These are phyloP conservation scores for Coleophoma eucalyptorum DNA, from an alignment of 2,329 filamentous ascomycete genomes.

Conservation along the genomic window DNA sequence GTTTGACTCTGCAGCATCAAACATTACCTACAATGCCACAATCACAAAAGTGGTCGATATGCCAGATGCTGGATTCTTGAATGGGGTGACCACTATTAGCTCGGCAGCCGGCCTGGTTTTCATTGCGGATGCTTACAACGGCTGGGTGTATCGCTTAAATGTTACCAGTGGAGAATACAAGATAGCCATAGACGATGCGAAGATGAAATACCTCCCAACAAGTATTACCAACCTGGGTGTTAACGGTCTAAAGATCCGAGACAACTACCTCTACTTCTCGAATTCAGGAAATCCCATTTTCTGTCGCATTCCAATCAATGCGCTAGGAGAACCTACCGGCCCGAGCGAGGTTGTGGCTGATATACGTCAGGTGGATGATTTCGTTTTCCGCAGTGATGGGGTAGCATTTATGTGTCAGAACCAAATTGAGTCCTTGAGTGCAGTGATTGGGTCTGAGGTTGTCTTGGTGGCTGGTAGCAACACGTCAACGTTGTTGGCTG, in stretches of 20 bases:
- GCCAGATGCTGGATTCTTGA: slow-evolving; percentile 15
- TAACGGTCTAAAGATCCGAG: neutral
- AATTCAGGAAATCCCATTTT: slow-evolving; percentile 1
- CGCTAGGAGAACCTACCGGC: neutral
- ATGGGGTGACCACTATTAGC: slow-evolving; percentile 18
- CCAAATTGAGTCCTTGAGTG: neutral
- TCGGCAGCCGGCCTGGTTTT: slow-evolving; percentile 11
- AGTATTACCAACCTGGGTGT: neutral
- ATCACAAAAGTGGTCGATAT: slow-evolving; percentile 13
- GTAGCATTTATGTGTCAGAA: neutral
- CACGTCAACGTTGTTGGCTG: neutral
- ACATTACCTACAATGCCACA: neutral
- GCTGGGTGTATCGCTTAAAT: slow-evolving; percentile 23
- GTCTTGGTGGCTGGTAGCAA: neutral
- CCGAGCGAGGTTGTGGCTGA: neutral
- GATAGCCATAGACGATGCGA: slow-evolving; percentile 14
- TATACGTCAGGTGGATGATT: slow-evolving; percentile 1
- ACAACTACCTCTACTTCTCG: neutral
- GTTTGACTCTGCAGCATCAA: neutral
- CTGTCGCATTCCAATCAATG: neutral
- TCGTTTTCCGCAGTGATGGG: neutral
- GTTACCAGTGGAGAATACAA: slow-evolving; percentile 12
- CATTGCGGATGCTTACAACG: slow-evolving; percentile 20
- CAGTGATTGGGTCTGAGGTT: neutral
- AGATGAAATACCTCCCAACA: slow-evolving; percentile 10